Base-by-base conservation (phyloP, 2,329 filamentous ascomycete species). In the Coniochaeta sp. region DNA sequence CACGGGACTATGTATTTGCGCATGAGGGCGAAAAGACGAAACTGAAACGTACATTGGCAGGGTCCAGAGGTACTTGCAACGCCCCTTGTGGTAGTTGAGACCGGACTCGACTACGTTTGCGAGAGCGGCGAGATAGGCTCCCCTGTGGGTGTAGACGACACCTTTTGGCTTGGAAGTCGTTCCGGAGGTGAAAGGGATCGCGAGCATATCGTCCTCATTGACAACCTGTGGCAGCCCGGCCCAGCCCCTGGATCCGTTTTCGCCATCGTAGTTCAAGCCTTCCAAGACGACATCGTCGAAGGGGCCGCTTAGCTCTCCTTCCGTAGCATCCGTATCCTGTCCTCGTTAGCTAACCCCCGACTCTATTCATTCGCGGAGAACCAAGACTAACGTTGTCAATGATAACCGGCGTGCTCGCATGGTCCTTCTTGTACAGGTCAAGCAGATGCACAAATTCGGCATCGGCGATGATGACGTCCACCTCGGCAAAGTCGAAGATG, bases 91-190 rank as follows among this genome's bases (percentile, higher is more conserved):
- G 59, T 80, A 83, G 68, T 96, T 96, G 50, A 99, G 79, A 0
- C 90, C 90, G 0, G 90, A 91, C 72, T 99, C 95, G 61, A 98
- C 85, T 0, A 98, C 79, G 71, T 98, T 98, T 12, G 80, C 93
- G 65, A 97, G 70, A 0, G 91, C 81, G 0, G 91, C 93, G 14
- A 99, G 80, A 70, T 98, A 99, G 8, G 86, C 86, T 4, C 93
- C 90, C 55, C 95, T 84, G 72, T 98, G 91, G 1, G 91, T 97
- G 70, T 89, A 97, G 59, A 96, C 87, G 3, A 97, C 93, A 5
- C 95, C 95, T 73, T 99, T 98, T 1, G 95, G 95, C 32, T 84
- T 81, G 0, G 93, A 92, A 0, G 95, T 98, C 1, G 95, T 98
- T 4, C 93, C 93, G 30, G 89, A 95, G 0, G 95, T 99, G 72